A percentile compares a stretch with the other conserved stretches of the same genome.
phyloP scores from a whole-genome alignment of 495 filamentous ascomycete genomes.

The Penicillium ochrochloron region DNA sequence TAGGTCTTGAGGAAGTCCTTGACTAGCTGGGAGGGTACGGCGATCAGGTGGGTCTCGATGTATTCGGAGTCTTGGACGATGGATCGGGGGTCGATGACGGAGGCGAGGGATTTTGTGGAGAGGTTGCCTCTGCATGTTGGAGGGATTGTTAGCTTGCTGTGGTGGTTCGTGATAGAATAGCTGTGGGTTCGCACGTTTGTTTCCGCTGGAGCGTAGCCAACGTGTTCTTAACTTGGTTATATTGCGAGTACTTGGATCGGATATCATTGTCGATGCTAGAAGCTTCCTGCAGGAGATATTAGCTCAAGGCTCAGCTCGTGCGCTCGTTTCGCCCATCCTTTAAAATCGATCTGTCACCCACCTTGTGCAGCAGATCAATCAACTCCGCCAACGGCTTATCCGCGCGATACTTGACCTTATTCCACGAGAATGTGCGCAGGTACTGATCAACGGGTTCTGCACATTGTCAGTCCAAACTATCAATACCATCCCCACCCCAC shows the following conservation, averaged over 20 bases:
- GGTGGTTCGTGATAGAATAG: background rate
- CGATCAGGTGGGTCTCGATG: conserved; percentile 91
- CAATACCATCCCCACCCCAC: background rate
- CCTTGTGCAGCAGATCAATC: conserved; percentile 85
- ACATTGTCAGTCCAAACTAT: conserved; percentile 14
- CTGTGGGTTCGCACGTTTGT: conserved; percentile 66
- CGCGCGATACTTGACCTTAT: conserved; percentile 93
- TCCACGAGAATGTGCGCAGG: conserved; percentile 87
- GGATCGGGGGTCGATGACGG: conserved; percentile 76
- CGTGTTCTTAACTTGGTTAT: conserved; percentile 85
- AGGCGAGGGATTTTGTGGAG: conserved; percentile 87
- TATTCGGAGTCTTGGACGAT: conserved; percentile 93
- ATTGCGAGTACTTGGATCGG: conserved; percentile 88
- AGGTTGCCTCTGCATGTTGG: conserved; percentile 76
- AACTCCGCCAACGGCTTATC: conserved; percentile 87
- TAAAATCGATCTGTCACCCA: conserved; percentile 33
- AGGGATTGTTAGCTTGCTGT: conserved; percentile 21
- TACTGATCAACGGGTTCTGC: conserved; percentile 93
- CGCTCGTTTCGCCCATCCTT: conserved; percentile 4
- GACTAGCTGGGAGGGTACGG: conserved; percentile 72
- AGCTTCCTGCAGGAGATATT: conserved; percentile 64
- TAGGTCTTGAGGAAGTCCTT: conserved; percentile 91
- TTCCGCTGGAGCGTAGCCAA: conserved; percentile 79
- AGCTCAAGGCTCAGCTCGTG: background rate
- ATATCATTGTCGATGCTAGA: conserved; percentile 90